Evolutionary conservation across 768 basidiomycete species (phyloP).

Genomic region (Cyclocybe aegerita): DNA sequence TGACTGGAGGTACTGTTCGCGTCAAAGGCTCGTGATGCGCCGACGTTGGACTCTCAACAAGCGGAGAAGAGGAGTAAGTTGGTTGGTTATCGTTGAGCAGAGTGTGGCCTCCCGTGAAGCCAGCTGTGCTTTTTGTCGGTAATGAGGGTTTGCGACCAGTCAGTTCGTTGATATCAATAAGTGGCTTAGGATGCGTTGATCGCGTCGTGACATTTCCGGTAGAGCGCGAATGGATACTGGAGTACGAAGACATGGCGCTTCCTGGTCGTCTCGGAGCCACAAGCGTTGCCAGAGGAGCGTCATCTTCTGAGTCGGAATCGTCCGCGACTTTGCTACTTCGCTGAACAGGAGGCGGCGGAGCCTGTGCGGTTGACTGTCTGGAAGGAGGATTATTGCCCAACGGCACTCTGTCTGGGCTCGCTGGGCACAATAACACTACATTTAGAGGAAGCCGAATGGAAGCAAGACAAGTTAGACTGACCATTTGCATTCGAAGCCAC

Average conservation of each 20-base stretch:
- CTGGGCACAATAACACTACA: not conserved
- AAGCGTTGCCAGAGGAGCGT: slow-evolving; percentile 65
- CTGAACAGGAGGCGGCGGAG: no score
- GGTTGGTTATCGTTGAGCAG: slow-evolving; percentile 18
- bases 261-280: slow-evolving; percentile 66
- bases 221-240: slow-evolving; percentile 22
- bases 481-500: slow-evolving; percentile 29
- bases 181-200: slow-evolving; percentile 37
- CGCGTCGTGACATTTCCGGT: slow-evolving; percentile 24
- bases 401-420: not conserved
- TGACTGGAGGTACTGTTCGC: slow-evolving; percentile 30
- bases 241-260: slow-evolving; percentile 50
- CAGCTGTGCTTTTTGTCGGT: slow-evolving; percentile 22
- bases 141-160: slow-evolving; percentile 25
- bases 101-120: slow-evolving; percentile 40
- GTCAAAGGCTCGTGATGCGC: slow-evolving; percentile 17
- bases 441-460: no score
- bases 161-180: slow-evolving; percentile 51
- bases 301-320: slow-evolving; percentile 45
- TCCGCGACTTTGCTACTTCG: no score
- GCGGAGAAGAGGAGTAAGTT: slow-evolving; percentile 4
- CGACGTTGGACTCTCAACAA: slow-evolving; percentile 25
- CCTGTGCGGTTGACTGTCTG: not conserved
- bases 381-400: no score
- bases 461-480: slow-evolving; percentile 25